phyloP scores from a whole-genome alignment of 805 yeast species.

The Huiozyma sinensis region DNA sequence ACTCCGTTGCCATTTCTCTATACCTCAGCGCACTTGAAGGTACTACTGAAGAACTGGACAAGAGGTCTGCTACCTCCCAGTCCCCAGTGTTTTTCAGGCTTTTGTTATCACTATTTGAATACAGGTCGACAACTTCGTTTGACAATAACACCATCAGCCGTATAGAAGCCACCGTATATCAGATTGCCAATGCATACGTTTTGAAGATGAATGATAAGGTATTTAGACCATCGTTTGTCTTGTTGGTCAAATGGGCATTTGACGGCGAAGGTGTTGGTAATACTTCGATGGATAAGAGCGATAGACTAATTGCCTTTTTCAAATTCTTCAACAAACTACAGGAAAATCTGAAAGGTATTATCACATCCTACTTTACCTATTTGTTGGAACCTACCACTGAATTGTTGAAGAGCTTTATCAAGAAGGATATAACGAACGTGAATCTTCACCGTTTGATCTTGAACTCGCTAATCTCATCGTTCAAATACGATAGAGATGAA shows the following conservation, averaged over 20 bases:
- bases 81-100: constrained; percentile 59
- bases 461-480: constrained; percentile 65
- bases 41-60: constrained; percentile 56
- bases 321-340: constrained; percentile 79
- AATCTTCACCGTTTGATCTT: constrained; percentile 64
- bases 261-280: constrained; percentile 62
- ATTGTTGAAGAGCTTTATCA: constrained; percentile 41
- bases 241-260: constrained; percentile 83
- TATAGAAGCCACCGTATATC: constrained; percentile 66
- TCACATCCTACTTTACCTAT: constrained; percentile 82
- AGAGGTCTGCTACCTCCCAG: constrained; percentile 63
- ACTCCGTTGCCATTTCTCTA: constrained; percentile 49
- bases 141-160: constrained; percentile 68
- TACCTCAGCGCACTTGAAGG: constrained; percentile 57
- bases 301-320: constrained; percentile 65
- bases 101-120: constrained; percentile 61
- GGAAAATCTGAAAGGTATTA: constrained; percentile 72
- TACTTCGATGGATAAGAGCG: constrained; percentile 35
- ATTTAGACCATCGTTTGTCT: constrained; percentile 85
- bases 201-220: constrained; percentile 88
- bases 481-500: constrained; percentile 84
- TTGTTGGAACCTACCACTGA: constrained; percentile 61
- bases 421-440: constrained; percentile 34
- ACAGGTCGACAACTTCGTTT: constrained; percentile 45
- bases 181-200: constrained; percentile 64